phyloP scores from a whole-genome alignment of 306 rosid species.

The Ceratonia siliqua region DNA sequence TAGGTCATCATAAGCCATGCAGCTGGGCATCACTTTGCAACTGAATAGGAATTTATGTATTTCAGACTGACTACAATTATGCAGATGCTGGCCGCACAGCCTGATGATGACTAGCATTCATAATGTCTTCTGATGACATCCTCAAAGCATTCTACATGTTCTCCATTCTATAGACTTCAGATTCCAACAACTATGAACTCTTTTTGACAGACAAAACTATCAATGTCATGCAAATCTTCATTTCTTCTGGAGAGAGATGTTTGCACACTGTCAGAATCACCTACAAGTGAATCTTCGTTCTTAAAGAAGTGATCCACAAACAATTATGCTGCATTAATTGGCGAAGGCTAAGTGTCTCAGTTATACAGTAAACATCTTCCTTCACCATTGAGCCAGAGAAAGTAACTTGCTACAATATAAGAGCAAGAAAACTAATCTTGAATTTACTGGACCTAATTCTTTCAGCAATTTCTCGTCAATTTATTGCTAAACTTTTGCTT shows the following conservation, averaged over 20 bases:
- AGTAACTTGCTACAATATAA: neutral
- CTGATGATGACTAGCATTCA: too few species aligned
- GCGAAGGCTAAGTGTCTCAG: neutral
- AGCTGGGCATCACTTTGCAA: neutral
- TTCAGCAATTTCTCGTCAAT: neutral
- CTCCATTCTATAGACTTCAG: neutral
- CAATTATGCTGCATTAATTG: neutral
- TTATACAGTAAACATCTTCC: neutral
- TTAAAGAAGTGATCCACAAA: neutral
- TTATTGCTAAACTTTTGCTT: neutral
- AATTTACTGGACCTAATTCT: conserved; percentile 1
- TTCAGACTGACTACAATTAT: neutral
- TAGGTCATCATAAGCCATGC: neutral
- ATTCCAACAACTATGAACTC: neutral
- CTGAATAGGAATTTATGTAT: neutral
- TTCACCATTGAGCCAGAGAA: neutral
- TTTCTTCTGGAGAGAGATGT: neutral
- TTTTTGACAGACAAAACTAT: neutral
- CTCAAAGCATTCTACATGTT: neutral
- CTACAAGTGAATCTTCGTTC: neutral
- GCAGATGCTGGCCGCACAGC: neutral
- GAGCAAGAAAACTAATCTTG: neutral
- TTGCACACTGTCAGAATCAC: neutral
- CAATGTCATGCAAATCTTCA: neutral
- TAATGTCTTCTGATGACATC: too few species aligned